phyloP scores from a whole-genome alignment of 768 basidiomycete genomes.

The Naganishia onofrii region DNA sequence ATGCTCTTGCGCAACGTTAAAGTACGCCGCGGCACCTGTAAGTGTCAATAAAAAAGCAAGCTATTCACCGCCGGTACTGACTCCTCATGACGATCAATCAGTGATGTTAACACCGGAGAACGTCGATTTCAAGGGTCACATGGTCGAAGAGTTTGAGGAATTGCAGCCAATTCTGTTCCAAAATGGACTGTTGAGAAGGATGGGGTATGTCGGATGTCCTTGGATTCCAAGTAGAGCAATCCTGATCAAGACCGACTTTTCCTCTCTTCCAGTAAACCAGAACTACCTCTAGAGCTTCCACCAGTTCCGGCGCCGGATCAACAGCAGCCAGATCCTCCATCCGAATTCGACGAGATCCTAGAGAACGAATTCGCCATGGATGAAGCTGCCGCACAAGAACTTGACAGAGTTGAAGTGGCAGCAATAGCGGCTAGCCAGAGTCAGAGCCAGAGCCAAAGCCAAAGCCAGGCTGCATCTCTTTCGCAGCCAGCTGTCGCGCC shows the following conservation, averaged over 20 bases:
- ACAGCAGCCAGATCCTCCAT: neutral
- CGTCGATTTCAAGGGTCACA: constrained; percentile 55
- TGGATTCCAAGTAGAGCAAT: neutral
- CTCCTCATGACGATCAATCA: neutral
- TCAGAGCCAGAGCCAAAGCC: neutral
- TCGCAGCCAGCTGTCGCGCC: constrained; percentile 29
- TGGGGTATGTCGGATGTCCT: constrained; percentile 61
- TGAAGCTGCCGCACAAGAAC: neutral
- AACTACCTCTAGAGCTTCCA: constrained; percentile 9
- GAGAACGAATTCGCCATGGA: constrained; percentile 16
- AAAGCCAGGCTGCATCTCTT: constrained; percentile 11
- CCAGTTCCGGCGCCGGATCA: neutral
- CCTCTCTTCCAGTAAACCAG: constrained; percentile 18
- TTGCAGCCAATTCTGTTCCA: constrained; percentile 64
- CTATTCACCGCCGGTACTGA: constrained; percentile 3
- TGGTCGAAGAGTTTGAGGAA: constrained; percentile 65
- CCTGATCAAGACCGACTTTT: neutral
- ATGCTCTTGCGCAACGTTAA: constrained; percentile 67
- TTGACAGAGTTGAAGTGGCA: constrained; percentile 19
- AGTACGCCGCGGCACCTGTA: constrained; percentile 63
- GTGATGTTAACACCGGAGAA: constrained; percentile 73
- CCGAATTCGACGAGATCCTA: constrained; percentile 2
- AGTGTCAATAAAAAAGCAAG: neutral
- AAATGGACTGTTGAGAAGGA: constrained; percentile 61
- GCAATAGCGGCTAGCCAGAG: constrained; percentile 9